These are phyloP conservation scores for Phragmites australis DNA, from an alignment of 176 grass and related monocot genomes.

Conservation along the genomic window DNA sequence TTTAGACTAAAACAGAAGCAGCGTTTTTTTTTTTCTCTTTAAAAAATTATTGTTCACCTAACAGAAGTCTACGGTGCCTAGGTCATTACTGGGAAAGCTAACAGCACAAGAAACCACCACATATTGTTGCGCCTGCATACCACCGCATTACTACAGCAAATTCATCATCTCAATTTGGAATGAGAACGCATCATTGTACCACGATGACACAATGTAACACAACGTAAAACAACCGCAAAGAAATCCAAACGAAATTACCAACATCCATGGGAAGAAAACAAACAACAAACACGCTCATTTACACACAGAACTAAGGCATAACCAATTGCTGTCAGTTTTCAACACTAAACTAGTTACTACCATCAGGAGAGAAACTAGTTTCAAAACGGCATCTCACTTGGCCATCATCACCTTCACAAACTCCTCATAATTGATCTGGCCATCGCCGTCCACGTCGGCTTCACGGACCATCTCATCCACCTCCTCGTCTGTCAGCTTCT, in stretches of 20 bases:
- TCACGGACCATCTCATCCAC: slow-evolving; percentile 53
- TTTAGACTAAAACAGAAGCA: background rate
- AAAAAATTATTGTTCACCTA: background rate
- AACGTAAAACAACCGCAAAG: slow-evolving; percentile 20
- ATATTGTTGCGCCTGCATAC: background rate
- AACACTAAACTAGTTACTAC: slow-evolving; percentile 51
- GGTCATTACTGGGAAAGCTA: background rate
- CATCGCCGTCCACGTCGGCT: slow-evolving; percentile 41
- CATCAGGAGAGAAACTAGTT: slow-evolving; percentile 39
- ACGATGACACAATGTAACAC: slow-evolving; percentile 28
- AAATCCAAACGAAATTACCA: slow-evolving; percentile 30
- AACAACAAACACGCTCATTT: slow-evolving; percentile 25
- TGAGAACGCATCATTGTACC: slow-evolving; percentile 6
- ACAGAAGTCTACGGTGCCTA: background rate
- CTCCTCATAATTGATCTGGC: slow-evolving; percentile 56
- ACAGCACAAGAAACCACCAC: background rate
- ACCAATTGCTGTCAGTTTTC: slow-evolving; percentile 43
- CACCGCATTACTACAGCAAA: background rate
- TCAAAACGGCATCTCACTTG: slow-evolving; percentile 44
- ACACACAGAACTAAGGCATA: slow-evolving; percentile 4
- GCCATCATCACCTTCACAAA: slow-evolving; percentile 61
- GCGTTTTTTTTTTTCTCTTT: too few relatives aligned
- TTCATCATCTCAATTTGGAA: background rate
- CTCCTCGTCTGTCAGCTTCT: slow-evolving; percentile 53
- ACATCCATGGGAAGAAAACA: slow-evolving; percentile 30